phyloP scores from a whole-genome alignment of 495 filamentous ascomycete species.

The Usnea hakonensis region DNA sequence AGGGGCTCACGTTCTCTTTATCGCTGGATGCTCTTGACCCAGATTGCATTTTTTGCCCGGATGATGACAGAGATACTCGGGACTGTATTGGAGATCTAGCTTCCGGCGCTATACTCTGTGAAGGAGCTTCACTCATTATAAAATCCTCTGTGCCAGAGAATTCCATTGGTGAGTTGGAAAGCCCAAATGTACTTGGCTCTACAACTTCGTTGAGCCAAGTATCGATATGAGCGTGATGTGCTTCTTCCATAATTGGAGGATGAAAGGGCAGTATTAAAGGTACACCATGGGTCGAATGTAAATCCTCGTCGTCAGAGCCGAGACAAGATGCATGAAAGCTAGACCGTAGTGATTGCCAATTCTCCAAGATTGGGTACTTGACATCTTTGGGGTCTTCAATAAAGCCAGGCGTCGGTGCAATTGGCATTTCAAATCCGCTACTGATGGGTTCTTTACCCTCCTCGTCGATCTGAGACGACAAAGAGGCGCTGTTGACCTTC shows the following conservation, averaged over 20 bases:
- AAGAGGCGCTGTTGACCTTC: background rate
- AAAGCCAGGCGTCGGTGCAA: background rate
- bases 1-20: conserved; percentile 19
- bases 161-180: background rate
- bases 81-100: background rate
- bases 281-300: conserved; percentile 7
- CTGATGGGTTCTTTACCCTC: conserved; percentile 6
- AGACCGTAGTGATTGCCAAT: background rate
- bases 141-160: background rate
- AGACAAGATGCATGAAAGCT: background rate
- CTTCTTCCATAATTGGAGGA: background rate
- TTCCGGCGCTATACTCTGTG: background rate
- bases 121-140: background rate
- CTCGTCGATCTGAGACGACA: background rate
- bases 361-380: background rate
- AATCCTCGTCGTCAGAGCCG: background rate
- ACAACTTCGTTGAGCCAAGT: conserved; percentile 7
- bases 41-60: background rate
- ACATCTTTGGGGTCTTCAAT: background rate
- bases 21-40: conserved; percentile 10
- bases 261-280: background rate
- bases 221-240: background rate
- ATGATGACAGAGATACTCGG: background rate
- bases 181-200: background rate
- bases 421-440: conserved; percentile 12